Percentiles rank a stretch among this genome's conserved stretches.
Conservation (phyloP, 2,329 filamentous ascomycete species). For the Scedosporium boydii region DNA sequence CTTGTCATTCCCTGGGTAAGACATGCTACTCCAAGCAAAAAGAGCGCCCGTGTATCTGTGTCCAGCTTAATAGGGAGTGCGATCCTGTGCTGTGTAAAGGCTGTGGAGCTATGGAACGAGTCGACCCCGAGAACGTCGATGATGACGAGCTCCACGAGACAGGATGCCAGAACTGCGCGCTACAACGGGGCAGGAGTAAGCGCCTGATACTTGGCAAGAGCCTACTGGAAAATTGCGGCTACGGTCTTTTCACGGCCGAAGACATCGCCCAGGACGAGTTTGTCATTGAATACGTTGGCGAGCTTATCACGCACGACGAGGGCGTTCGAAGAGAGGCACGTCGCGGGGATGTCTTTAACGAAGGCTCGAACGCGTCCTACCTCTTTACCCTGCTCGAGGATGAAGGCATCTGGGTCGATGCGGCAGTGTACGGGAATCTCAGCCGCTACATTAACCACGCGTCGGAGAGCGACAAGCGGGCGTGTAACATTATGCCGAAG, state of each 20-base stretch:
- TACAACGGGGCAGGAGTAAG: constrained; percentile 60
- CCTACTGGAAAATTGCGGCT: constrained; percentile 57
- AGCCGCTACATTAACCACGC: constrained; percentile 79
- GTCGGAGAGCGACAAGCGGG: constrained; percentile 33
- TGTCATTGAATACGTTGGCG: constrained; percentile 72
- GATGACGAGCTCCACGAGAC: constrained; percentile 44
- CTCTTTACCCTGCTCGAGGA: constrained; percentile 50
- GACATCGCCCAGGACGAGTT: constrained; percentile 60
- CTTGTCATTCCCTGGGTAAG: constrained; percentile 52
- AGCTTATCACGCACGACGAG: constrained; percentile 62
- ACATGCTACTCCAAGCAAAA: constrained; percentile 47
- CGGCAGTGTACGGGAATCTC: constrained; percentile 68
- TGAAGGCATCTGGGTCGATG: constrained; percentile 61
- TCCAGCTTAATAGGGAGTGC: constrained; percentile 66
- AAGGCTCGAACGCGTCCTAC: constrained; percentile 53
- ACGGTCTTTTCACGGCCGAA: constrained; percentile 66
- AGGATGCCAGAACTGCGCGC: constrained; percentile 61
- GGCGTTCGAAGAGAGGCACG: constrained; percentile 57
- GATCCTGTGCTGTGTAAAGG: constrained; percentile 64
- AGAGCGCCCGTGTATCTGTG: constrained; percentile 58
- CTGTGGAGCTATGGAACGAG: constrained; percentile 60
- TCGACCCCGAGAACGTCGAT: constrained; percentile 59
- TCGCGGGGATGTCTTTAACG: constrained; percentile 45
- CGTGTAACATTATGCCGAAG: constrained; percentile 55
- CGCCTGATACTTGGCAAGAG: constrained; percentile 61